Evolutionary conservation across 139 green algal genomes (phyloP).

Genomic region (Asterochloris sp.): DNA sequence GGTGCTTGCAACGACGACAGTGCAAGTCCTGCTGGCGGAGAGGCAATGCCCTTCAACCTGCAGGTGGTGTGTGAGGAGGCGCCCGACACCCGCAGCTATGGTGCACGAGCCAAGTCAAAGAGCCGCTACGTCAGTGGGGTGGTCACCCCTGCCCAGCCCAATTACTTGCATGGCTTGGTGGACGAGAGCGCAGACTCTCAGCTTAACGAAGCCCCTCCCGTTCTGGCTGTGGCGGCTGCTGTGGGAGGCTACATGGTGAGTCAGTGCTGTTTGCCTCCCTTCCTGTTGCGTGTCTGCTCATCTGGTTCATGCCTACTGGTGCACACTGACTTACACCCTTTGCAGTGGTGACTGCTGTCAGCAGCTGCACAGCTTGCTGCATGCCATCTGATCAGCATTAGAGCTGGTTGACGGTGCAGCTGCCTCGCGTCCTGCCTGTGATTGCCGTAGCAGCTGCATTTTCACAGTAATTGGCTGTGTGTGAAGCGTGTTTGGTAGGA

Average conservation of each 20-base stretch:
- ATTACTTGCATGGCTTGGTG: slow-evolving; percentile 53
- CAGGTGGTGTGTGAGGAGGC: slow-evolving; percentile 53
- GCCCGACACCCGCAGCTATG: slow-evolving; percentile 37
- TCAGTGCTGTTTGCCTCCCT: not conserved
- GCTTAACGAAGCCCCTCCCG: slow-evolving; percentile 26
- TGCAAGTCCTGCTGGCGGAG: too few relatives aligned
- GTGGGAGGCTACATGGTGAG: slow-evolving; percentile 45
- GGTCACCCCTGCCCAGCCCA: slow-evolving; percentile 53
- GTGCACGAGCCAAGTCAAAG: slow-evolving; percentile 42
- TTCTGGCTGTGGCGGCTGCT: slow-evolving; percentile 34
- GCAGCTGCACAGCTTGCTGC: too few relatives aligned
- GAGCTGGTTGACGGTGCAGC: too few relatives aligned
- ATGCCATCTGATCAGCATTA: too few relatives aligned
- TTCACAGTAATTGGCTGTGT: too few relatives aligned
- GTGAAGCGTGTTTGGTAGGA: too few relatives aligned
- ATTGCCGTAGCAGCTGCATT: too few relatives aligned
- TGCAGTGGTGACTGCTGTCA: not conserved
- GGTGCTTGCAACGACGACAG: too few relatives aligned
- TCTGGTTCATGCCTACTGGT: not conserved
- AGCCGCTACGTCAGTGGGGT: slow-evolving; percentile 52
- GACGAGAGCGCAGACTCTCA: slow-evolving; percentile 19
- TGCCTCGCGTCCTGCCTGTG: too few relatives aligned
- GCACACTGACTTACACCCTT: not conserved
- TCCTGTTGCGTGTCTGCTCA: not conserved
- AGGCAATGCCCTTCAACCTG: not conserved